Conservation (phyloP, 306 rosid genomes). For the Sindora glabra region DNA sequence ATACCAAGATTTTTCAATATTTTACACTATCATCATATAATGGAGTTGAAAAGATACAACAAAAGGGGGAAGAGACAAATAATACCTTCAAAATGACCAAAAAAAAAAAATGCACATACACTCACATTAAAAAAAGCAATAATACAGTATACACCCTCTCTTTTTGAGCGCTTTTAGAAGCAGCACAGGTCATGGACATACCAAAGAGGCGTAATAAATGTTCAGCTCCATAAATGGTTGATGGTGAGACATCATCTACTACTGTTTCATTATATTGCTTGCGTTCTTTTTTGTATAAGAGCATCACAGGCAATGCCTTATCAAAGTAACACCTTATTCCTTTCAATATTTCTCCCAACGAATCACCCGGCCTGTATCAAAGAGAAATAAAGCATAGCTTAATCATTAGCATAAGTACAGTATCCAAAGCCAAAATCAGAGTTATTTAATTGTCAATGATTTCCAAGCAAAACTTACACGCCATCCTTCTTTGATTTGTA, state of each 20-base stretch:
- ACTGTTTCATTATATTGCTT: constrained; percentile 56
- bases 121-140: too few relatives aligned
- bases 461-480: constrained; percentile 46
- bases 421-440: not conserved
- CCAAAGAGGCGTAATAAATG: constrained; percentile 95
- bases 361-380: constrained; percentile 56
- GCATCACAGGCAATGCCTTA: constrained; percentile 83
- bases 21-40: constrained; percentile 1
- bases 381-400: too few relatives aligned
- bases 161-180: constrained; percentile 3
- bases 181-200: constrained; percentile 27
- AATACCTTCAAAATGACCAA: not conserved
- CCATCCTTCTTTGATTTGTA: constrained; percentile 85
- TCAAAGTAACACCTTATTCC: not conserved
- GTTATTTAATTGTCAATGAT: not conserved
- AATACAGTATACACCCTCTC: not conserved
- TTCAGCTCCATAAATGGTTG: constrained; percentile 87
- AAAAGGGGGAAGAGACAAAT: too few relatives aligned
- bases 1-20: not conserved
- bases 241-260: constrained; percentile 59
- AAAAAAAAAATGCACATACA: not conserved
- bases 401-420: constrained; percentile 3
- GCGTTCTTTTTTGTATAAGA: constrained; percentile 86
- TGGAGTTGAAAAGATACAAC: too few relatives aligned
- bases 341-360: constrained; percentile 33